Evolutionary conservation across 225 moss, liverwort and hornwort species (phyloP).

Genomic region (Climacium dendroides): DNA sequence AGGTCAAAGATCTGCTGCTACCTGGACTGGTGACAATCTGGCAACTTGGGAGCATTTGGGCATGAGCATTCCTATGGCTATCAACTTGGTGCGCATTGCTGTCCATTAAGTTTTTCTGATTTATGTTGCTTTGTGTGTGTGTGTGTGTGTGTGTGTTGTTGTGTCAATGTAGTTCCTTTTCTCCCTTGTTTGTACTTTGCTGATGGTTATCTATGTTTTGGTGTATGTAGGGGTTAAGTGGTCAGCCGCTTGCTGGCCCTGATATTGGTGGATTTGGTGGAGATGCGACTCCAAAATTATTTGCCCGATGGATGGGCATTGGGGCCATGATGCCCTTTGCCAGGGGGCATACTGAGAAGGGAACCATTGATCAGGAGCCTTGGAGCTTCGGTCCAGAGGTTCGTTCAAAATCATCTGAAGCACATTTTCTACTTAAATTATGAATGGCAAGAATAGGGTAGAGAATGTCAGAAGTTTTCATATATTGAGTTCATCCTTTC

Average conservation of each 20-base stretch:
- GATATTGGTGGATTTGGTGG: constrained; percentile 96
- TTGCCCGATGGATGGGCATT: constrained; percentile 87
- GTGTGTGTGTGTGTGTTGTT: too few species aligned
- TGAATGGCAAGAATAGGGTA: background rate
- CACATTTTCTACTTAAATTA: background rate
- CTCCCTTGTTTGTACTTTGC: background rate
- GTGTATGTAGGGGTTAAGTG: constrained; percentile 60
- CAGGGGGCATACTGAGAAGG: constrained; percentile 72
- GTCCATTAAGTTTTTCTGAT: background rate
- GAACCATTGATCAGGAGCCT: constrained; percentile 70
- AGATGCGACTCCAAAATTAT: constrained; percentile 65
- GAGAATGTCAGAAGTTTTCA: background rate
- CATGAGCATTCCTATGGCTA: constrained; percentile 90
- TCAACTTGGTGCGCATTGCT: constrained; percentile 58
- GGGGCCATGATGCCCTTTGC: constrained; percentile 84
- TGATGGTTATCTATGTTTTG: background rate
- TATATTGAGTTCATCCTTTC: background rate
- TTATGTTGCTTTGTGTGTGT: background rate
- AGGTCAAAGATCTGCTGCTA: constrained; percentile 72
- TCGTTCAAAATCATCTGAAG: background rate
- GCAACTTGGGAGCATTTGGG: constrained; percentile 81
- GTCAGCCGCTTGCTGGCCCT: constrained; percentile 79
- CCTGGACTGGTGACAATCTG: constrained; percentile 98
- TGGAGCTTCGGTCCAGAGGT: constrained; percentile 91
- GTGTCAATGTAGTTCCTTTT: background rate